Conservation (phyloP, 305 asterid species). For the Andrographis paniculata region DNA sequence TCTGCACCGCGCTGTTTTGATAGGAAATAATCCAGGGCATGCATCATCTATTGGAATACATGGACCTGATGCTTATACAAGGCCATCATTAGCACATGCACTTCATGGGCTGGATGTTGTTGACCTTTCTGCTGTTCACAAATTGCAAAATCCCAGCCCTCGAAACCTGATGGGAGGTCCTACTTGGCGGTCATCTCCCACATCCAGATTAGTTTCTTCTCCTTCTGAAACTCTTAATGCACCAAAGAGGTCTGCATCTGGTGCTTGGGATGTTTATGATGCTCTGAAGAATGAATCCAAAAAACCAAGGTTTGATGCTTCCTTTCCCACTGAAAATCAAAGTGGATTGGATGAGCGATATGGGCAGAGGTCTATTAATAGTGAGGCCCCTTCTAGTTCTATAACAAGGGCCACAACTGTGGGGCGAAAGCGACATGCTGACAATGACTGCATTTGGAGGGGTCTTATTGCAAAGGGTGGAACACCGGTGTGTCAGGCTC, state of each 20-base stretch:
- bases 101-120: slow-evolving; percentile 38
- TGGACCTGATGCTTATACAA: slow-evolving; percentile 43
- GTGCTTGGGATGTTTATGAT: slow-evolving; percentile 64
- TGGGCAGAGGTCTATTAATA: slow-evolving; percentile 30
- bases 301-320: slow-evolving; percentile 61
- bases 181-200: slow-evolving; percentile 75
- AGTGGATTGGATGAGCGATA: slow-evolving; percentile 39
- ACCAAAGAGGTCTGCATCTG: slow-evolving; percentile 38
- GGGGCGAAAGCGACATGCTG: slow-evolving; percentile 44
- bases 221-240: slow-evolving; percentile 44
- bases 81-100: slow-evolving; percentile 52
- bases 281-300: slow-evolving; percentile 70
- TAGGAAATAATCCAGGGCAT: slow-evolving; percentile 39
- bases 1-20: slow-evolving; percentile 43
- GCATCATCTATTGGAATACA: slow-evolving; percentile 41
- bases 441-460: slow-evolving; percentile 69
- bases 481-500: slow-evolving; percentile 85
- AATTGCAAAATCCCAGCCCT: slow-evolving; percentile 42
- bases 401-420: slow-evolving; percentile 25
- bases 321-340: slow-evolving; percentile 37
- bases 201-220: slow-evolving; percentile 51
- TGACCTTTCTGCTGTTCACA: slow-evolving; percentile 35
- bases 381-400: slow-evolving; percentile 30
- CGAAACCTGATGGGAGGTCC: slow-evolving; percentile 50
- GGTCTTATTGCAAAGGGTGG: slow-evolving; percentile 97